phyloP scores from a whole-genome alignment of 1,284 basidiomycete genomes.

The Pyrrhoderma noxium region DNA sequence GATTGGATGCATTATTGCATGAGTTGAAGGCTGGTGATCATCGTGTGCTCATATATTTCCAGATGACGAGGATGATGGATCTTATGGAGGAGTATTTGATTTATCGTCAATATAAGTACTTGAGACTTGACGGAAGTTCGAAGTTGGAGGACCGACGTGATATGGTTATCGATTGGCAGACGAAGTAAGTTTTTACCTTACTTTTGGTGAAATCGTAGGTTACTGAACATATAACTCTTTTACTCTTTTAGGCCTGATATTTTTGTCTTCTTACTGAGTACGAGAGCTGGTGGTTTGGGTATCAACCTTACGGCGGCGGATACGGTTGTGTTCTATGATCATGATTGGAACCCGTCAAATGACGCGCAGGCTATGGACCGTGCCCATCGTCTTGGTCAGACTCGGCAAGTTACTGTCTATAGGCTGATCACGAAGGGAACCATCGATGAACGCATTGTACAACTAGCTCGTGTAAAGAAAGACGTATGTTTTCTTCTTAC shows the following conservation, averaged over 20 bases:
- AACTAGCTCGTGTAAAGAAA: conserved; percentile 92
- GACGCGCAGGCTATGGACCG: conserved; percentile 99
- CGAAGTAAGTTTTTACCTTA: conserved; percentile 51
- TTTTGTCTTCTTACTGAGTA: conserved; percentile 94
- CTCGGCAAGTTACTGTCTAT: conserved; percentile 98
- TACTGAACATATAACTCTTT: not conserved
- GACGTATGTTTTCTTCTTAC: conserved; percentile 50
- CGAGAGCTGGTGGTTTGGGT: conserved; percentile 93
- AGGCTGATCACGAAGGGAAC: conserved; percentile 94
- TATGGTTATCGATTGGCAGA: conserved; percentile 99
- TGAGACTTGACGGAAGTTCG: conserved; percentile 91
- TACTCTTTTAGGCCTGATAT: conserved; percentile 69
- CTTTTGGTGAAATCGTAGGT: too few species aligned
- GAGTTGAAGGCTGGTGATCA: conserved; percentile 93
- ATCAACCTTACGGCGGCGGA: conserved; percentile 98
- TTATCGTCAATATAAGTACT: conserved; percentile 96
- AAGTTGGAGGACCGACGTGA: conserved; percentile 95
- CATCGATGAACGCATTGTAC: conserved; percentile 97
- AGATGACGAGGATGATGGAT: conserved; percentile 99
- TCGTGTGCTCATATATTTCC: conserved; percentile 96
- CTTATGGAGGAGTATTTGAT: conserved; percentile 99
- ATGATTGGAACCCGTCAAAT: conserved; percentile 99
- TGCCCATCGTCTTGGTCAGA: conserved; percentile 97
- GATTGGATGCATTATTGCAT: conserved; percentile 82
- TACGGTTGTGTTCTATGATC: conserved; percentile 98